Base-by-base conservation (phyloP, 2,329 filamentous ascomycete species). In the Fusarium sp. region DNA sequence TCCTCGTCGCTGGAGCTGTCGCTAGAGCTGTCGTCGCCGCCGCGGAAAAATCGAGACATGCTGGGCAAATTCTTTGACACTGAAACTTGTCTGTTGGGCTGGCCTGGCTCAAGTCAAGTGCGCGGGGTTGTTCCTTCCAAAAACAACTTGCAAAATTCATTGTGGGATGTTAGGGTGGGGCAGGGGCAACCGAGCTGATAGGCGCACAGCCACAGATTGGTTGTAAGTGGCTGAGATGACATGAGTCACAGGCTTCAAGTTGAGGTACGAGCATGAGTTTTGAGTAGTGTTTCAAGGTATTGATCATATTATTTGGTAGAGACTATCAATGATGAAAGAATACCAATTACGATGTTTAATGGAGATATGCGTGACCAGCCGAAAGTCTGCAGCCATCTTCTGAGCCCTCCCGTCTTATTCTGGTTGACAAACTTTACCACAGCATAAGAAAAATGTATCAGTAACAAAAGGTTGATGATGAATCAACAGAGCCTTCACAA, bases 41-140 rank as follows among this genome's bases (percentile, higher is more conserved):
- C 93, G 74, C 94, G 93, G 89, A 98, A 98, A 86, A 98, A 99
- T 87, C 94, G 93, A 89, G 96, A 98, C 93, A 95, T 96, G 71
- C 81, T 93, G 86, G 82, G 79, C 75, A 72, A 74, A 76, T 71
- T 72, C 66, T 71, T 76, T 68, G 75, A 72, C 75, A 70, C 73
- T 77, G 71, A 65, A 73, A 66, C 74, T 73, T 77, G 76, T 78
- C 79, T 75, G 77, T 49, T 57, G 54, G 54, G 54, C 54, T 57
- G 54, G 54, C 54, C 70, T 76, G 71, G 75, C 60, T 65, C 63
- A 69, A 76, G 77, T 78, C 73, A 77, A 77, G 77, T 79, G 76
- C 77, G 81, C 81, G 81, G 81, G 81, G 80, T 82, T 81, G 80
- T 77, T 77, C 47, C 47, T 50, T 50, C 47, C 47, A 73, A 70